Percentiles rank a stretch among this genome's conserved stretches.
Conservation (phyloP, 768 basidiomycete genomes). For the Royoungia palumana region DNA sequence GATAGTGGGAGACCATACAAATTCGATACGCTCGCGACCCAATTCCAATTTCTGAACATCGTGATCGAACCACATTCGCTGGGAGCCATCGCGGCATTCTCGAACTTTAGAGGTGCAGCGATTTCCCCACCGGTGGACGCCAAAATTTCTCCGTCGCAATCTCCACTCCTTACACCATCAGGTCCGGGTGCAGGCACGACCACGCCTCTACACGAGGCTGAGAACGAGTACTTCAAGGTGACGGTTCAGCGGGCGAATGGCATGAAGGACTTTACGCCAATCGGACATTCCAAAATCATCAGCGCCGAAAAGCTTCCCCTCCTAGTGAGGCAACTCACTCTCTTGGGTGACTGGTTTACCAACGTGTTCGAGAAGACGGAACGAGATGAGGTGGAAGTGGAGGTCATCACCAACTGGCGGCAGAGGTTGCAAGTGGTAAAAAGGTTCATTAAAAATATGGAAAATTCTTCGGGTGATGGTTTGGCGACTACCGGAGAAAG, state of each 20-base stretch:
- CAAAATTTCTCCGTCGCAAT: conserved; percentile 18
- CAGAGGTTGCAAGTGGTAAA: conserved; percentile 75
- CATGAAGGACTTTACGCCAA: conserved; percentile 92
- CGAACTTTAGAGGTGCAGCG: conserved; percentile 44
- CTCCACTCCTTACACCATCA: conserved; percentile 16
- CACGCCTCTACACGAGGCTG: conserved; percentile 47
- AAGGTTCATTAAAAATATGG: conserved; percentile 45
- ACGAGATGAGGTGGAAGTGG: conserved; percentile 63
- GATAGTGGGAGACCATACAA: conserved; percentile 87
- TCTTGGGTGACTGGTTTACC: conserved; percentile 88
- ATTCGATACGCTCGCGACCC: conserved; percentile 88
- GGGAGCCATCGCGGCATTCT: conserved; percentile 81
- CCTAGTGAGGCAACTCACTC: conserved; percentile 84
- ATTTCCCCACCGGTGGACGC: conserved; percentile 6
- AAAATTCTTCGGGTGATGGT: conserved; percentile 19
- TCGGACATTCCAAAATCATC: conserved; percentile 93
- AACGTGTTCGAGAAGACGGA: conserved; percentile 76
- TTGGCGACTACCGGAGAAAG: conserved; percentile 11
- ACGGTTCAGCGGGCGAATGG: conserved; percentile 83
- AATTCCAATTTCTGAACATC: conserved; percentile 97
- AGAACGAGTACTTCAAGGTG: conserved; percentile 96
- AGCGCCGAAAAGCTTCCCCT: conserved; percentile 83
- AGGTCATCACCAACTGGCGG: conserved; percentile 90
- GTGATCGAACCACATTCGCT: conserved; percentile 91
- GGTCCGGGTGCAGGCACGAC: conserved; percentile 8